Evolutionary conservation across 768 basidiomycete genomes (phyloP), one percentile per base, ranked within the genome.

Genomic region (Suillus tomentosus): DNA sequence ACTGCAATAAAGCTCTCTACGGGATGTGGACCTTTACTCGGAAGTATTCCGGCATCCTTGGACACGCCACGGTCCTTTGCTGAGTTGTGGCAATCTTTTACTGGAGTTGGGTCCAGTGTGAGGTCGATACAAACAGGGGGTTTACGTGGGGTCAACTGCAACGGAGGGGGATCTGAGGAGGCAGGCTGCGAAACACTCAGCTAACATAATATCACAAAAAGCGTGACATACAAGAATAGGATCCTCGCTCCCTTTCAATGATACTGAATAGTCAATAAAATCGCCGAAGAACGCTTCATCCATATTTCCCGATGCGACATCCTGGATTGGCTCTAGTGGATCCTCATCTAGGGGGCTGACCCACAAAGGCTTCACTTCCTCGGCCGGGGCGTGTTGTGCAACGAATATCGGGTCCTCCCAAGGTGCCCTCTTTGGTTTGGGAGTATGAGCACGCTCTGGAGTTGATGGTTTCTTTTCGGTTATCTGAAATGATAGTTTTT

Each of bases 111-210:
- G 50, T 79, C 76, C 22, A 70, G 65, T n/a, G 81, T 84, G 62
- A 84, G 74, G 70, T 86, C 84, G 63, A 84, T 79, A 50, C 78
- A 81, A 9, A 75, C 67, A 24, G 66, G 64, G 50, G 78, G 67
- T 24, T 62, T 65, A 67, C 59, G 62, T 40, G 70, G 70, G 31
- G 67, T 68, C 36, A 66, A 66, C 50, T 66, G 60, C 60, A 50
- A 19, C 17, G 62, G 57, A 31, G 57, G 58, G 39, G 31, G 31
- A 17, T 40, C 48, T 50, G 36, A 40, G 15, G 40, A 65, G 36
- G 55, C 27, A 43, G 39, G 39, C 71, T 76, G 43, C 37, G 57
- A 61, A 34, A 39, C 61, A n/a, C 47, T 68, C 9, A 64, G 56
- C 37, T 24, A 24, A 39, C 37, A 19, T 60, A 48, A 5, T 43